phyloP scores from a whole-genome alignment of 2,329 filamentous ascomycete species.

The Botrytis cinerea region DNA sequence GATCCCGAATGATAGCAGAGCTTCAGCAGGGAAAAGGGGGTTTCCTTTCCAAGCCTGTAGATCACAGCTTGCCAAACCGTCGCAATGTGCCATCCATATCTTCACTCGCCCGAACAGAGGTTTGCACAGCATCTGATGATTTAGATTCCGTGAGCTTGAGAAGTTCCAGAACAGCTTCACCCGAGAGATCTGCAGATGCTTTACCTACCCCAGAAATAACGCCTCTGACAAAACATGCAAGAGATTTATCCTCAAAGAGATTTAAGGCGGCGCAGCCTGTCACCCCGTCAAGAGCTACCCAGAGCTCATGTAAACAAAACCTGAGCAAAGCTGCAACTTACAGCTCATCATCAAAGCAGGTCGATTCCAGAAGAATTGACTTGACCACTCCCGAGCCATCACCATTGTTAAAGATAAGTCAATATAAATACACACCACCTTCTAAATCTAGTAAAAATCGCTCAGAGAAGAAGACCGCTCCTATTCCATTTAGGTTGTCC shows the following conservation, averaged over 20 bases:
- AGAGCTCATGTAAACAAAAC: background rate
- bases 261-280: background rate
- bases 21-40: background rate
- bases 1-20: constrained; percentile 9
- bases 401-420: background rate
- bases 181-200: background rate
- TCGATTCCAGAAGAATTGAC: constrained; percentile 4
- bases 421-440: constrained; percentile 10
- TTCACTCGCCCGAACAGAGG: background rate
- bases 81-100: background rate
- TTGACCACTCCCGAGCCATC: constrained; percentile 15
- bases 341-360: background rate
- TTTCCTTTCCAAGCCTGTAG: background rate
- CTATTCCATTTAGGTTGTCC: background rate
- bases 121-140: background rate
- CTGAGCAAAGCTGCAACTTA: background rate
- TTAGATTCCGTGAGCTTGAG: background rate
- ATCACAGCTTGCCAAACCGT: background rate
- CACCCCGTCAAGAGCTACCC: background rate
- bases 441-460: background rate
- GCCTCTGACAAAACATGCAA: background rate
- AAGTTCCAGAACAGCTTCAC: constrained; percentile 15
- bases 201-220: background rate
- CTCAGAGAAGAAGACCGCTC: background rate
- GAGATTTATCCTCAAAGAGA: background rate